phyloP scores from a whole-genome alignment of 768 basidiomycete species.

The Chalciporus chontae region DNA sequence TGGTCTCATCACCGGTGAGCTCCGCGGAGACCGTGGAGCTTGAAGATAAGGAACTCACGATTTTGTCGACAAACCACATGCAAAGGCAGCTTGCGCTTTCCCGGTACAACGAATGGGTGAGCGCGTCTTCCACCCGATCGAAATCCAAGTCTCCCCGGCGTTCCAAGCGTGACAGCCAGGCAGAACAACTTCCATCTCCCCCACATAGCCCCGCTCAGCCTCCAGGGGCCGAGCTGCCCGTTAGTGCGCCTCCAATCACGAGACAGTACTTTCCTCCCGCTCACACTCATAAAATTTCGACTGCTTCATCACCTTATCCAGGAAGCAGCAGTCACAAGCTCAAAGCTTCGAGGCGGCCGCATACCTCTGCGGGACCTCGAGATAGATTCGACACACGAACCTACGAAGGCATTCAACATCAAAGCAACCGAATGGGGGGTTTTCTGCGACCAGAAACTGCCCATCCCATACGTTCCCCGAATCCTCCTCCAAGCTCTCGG shows the following conservation, averaged over 20 bases:
- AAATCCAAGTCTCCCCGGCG: slow-evolving; percentile 59
- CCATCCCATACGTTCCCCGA: slow-evolving; percentile 11
- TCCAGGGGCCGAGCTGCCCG: slow-evolving; percentile 8
- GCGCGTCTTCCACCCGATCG: slow-evolving; percentile 33
- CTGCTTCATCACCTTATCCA: slow-evolving; percentile 30
- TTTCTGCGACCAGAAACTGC: slow-evolving; percentile 29
- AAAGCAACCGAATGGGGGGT: slow-evolving; percentile 13
- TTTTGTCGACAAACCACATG: slow-evolving; percentile 67
- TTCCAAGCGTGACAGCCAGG: slow-evolving; percentile 31
- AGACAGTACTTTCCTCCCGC: slow-evolving; percentile 6
- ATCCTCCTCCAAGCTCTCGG: slow-evolving; percentile 11
- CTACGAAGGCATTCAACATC: slow-evolving; percentile 12
- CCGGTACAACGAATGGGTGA: slow-evolving; percentile 49
- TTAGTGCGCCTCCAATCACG: slow-evolving; percentile 2
- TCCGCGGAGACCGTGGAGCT: slow-evolving; percentile 66
- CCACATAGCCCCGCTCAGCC: slow-evolving; percentile 32
- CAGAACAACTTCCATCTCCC: slow-evolving; percentile 36
- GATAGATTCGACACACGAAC: slow-evolving; percentile 38
- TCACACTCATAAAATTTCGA: slow-evolving; percentile 29
- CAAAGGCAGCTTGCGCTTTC: slow-evolving; percentile 64
- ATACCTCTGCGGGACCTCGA: slow-evolving; percentile 71
- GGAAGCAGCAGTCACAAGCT: slow-evolving; percentile 23
- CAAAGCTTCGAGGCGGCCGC: slow-evolving; percentile 50
- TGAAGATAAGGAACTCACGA: slow-evolving; percentile 58
- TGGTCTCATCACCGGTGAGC: slow-evolving; percentile 43